Percentiles rank a stretch among this genome's conserved stretches.
These are phyloP conservation scores for Crithidia acanthocephali DNA, from an alignment of 208 protist species.

Conservation along the genomic window DNA sequence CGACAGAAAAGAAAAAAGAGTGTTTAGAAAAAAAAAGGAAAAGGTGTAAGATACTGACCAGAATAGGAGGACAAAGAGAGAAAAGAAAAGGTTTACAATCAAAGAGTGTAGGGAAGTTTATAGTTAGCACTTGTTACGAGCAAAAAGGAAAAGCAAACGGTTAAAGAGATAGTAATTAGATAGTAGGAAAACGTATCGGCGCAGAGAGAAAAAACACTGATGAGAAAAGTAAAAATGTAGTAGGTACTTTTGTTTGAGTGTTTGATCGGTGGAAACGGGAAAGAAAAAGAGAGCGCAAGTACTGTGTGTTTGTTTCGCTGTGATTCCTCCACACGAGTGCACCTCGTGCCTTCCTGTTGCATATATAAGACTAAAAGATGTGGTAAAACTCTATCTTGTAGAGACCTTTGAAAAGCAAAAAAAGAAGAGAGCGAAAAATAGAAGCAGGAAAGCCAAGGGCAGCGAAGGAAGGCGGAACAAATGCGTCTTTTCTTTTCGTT, in stretches of 20 bases:
- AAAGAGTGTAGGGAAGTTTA: neutral
- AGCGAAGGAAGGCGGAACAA: neutral
- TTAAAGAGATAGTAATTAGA: neutral
- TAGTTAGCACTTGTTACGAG: neutral
- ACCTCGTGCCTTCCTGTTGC: neutral
- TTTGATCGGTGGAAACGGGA: neutral
- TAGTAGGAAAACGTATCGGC: neutral
- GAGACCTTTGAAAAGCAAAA: neutral
- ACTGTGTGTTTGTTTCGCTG: neutral
- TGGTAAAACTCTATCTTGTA: neutral
- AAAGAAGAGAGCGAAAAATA: neutral
- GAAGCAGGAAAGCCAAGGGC: neutral
- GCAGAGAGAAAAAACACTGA: neutral
- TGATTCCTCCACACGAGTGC: neutral
- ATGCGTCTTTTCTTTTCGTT: neutral
- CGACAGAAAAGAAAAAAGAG: neutral
- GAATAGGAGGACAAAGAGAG: conserved; percentile 24
- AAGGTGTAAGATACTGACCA: neutral
- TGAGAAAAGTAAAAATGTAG: neutral
- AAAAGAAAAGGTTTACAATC: conserved; percentile 16
- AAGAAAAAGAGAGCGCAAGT: neutral
- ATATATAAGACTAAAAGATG: neutral
- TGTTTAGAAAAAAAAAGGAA: conserved; percentile 12
- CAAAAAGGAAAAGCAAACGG: neutral
- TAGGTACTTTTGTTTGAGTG: too few relatives aligned